Evolutionary conservation across 306 rosid species (phyloP), one percentile per base, ranked within the genome.

Genomic region (Lupinus albus): DNA sequence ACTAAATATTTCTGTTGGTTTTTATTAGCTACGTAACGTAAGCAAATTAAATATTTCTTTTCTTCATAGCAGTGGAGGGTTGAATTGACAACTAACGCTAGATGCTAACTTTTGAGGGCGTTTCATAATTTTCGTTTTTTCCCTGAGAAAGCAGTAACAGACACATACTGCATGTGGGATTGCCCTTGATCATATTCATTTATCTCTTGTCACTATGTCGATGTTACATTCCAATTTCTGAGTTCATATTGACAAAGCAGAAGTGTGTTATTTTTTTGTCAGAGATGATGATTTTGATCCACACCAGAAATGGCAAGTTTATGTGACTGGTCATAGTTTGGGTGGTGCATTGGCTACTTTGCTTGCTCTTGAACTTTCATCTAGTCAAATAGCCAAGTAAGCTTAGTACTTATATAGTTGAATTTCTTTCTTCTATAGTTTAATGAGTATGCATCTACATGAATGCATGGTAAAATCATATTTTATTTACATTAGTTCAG

Each of bases 301-400:
- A n/a, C 67, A 39, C 51, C 74, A 79, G 74, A 87, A 74, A 78
- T 92, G 98, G 98, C 95, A 92, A 58, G 76, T 89, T 77, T 92
- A 84, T 77, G 76, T 89, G 53, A 92, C 98, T 59, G 98, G 98
- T 77, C 98, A 92, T 76, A 92, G 98, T 83, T 84, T 89, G 79
- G 98, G 98, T 38, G 98, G 98, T 63, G 98, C 96, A 67, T 76
- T 92, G 78, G 95, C 98, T 8, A 92, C 98, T 75, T 86, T 92
- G 85, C 93, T 89, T 50, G 91, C 95, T 47, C 96, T 92, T 56
- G 98, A 92, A 76, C 96, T 92, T 75, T 84, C 96, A 33, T 86
- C 95, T 41, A 89, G 88, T 67, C 96, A 89, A 72, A 76, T 92
- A 60, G 84, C 85, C 35, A 92, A 86, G 98, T 92, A 77, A 80